phyloP scores from a whole-genome alignment of 768 basidiomycete genomes.

The Trametes meyenii region DNA sequence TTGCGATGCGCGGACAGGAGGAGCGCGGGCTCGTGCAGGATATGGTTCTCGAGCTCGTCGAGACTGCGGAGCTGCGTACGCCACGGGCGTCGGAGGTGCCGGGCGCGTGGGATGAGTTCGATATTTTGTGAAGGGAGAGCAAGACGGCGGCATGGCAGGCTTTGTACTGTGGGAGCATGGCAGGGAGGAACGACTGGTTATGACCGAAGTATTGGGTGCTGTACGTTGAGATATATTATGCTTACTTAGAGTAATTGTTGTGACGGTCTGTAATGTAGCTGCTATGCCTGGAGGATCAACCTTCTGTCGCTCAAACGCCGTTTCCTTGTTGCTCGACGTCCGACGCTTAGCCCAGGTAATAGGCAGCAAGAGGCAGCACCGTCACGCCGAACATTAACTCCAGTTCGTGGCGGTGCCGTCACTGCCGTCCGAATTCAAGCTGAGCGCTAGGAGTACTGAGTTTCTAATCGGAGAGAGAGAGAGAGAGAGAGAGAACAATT shows the following conservation, averaged over 20 bases:
- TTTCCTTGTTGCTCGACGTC: no score
- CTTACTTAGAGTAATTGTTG: conserved; percentile 17
- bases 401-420: no score
- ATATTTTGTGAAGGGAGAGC: conserved; percentile 41
- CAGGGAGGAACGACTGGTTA: background rate
- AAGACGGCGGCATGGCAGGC: background rate
- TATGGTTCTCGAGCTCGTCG: conserved; percentile 66
- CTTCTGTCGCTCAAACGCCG: background rate
- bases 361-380: no score
- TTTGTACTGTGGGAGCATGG: background rate
- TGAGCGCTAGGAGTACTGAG: no score
- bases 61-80: conserved; percentile 60
- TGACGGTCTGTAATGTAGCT: conserved; percentile 6
- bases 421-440: no score
- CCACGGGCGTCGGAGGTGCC: conserved; percentile 37
- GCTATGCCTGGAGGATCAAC: background rate
- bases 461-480: no score
- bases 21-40: conserved; percentile 43
- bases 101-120: conserved; percentile 75
- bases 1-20: conserved; percentile 63
- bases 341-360: no score
- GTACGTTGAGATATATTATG: conserved; percentile 11
- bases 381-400: no score
- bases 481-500: no score
- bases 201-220: background rate